Evolutionary conservation across 805 yeast species (phyloP).

Genomic region (Hanseniaspora pseudoguilliermondii): DNA sequence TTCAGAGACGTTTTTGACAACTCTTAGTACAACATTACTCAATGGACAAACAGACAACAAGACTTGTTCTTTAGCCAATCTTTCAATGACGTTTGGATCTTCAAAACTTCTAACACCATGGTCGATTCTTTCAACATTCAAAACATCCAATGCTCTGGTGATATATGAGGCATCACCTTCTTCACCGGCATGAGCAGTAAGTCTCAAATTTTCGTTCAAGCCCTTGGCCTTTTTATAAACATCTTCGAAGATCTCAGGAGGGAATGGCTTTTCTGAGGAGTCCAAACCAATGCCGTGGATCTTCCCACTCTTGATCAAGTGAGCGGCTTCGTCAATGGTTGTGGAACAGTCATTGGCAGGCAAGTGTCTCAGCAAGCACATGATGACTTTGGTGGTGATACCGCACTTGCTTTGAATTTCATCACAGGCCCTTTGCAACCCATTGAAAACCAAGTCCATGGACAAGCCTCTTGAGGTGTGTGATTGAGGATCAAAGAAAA

Average conservation of each 20-base stretch:
- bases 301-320: conserved; percentile 42
- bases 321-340: conserved; percentile 41
- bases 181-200: conserved; percentile 85
- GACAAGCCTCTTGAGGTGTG: conserved; percentile 56
- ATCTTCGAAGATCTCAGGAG: conserved; percentile 55
- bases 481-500: conserved; percentile 76
- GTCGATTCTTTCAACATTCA: conserved; percentile 59
- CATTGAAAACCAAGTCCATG: conserved; percentile 48
- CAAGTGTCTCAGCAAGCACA: conserved; percentile 71
- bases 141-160: conserved; percentile 40
- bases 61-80: conserved; percentile 43
- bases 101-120: conserved; percentile 63
- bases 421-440: conserved; percentile 51
- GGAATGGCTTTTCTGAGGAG: conserved; percentile 66
- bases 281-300: conserved; percentile 74
- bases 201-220: conserved; percentile 40
- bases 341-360: conserved; percentile 47
- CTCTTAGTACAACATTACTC: conserved; percentile 64
- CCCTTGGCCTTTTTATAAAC: conserved; percentile 42
- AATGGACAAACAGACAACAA: conserved; percentile 66
- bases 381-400: conserved; percentile 57
- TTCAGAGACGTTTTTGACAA: conserved; percentile 52
- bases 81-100: conserved; percentile 39
- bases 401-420: conserved; percentile 49
- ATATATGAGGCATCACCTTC: conserved; percentile 72